Base-by-base conservation (phyloP, 2,329 filamentous ascomycete species). In the Uncinocarpus reesii region DNA sequence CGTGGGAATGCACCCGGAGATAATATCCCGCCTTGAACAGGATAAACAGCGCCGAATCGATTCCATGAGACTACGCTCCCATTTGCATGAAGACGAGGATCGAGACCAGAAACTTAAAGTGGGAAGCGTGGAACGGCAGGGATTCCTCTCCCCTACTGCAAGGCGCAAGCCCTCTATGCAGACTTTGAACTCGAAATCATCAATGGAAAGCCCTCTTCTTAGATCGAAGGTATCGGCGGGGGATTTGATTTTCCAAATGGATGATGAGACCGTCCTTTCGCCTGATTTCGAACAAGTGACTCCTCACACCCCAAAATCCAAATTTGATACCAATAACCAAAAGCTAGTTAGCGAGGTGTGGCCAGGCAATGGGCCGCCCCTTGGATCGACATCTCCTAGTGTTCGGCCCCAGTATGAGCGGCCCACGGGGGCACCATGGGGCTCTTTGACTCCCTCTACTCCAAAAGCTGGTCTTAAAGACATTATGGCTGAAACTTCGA, bases 181-280 rank as follows among this genome's bases (percentile, higher is more conserved):
- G 65, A 53, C 56, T 56, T 31, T 36, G 18, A 37, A 28, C 20
- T 36, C 38, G 0, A 71, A 74, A 47, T 68, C 67, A 44, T 77
- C 71, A 50, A 69, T 70, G 1, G 77, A 72, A 48, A 86, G 80
- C 48, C 86, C 87, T 1, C 72, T 69, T 15, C 70, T 92, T 37
- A 81, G 78, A 47, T 74, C 83, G 1, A 87, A 80, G 58, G 75
- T 74, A 16, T 89, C 84, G 0, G 71, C 75, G 1, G 75, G 74
- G 31, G 89, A 95, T 56, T 74, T 95, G 47, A 94, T 95, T 64
- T 95, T 95, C 60, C 80, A 86, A 55, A 95, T 95, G 88, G 90
- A 95, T 50, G 88, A 93, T 31, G 51, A 52, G 20, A 7, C 13
- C 21, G 16, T 8, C 13, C 28, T 28, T 29, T 18, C 42, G 23